Base-by-base conservation (phyloP, 2,329 filamentous ascomycete species). In the Aspergillus versicolor region DNA sequence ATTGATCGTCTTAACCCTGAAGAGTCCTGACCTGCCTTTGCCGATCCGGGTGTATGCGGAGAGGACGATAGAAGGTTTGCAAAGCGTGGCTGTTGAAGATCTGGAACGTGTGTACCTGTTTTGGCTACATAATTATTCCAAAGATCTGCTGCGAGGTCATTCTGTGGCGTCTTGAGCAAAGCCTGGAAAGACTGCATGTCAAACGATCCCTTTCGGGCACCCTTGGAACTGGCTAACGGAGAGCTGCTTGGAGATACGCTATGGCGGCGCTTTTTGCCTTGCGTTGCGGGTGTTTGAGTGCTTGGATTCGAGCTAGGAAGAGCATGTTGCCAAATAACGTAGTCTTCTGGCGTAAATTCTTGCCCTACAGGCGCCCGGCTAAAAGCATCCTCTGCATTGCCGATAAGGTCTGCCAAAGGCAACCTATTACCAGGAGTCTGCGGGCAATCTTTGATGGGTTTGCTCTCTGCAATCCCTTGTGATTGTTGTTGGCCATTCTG, bases 171-270 rank as follows among this genome's bases (percentile, higher is more conserved):
- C 62, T 83, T 86, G 43, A 90, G 73, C 0, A 84, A 78, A 53
- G 82, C 78, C 40, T 83, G 81, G 42, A 88, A 73, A 61, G 81
- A 80, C 65, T 84, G 82, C 40, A 87, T 74, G 64, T 89, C 84
- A 59, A 87, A 76, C 0, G 81, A 61, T 56, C 74, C 71, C 64
- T 73, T 73, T 67, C 46, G 66, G 56, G 69, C 67, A 52, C 74
- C 72, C 47, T 71, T 73, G 3, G 75, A 75, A 42, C 68, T 69
- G 34, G 73, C 73, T 34, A 82, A 80, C 1, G 90, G 88, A 2
- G 89, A 92, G 5, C 86, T 87, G 2, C 81, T 75, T 1, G 89
- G 89, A 0, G 90, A 92, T 12, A 89, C 91, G 74, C 88, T 92
- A 63, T 85, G 83, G 15, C 87, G 85, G 55, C 90, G 83, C 71